Base-by-base conservation (phyloP, 495 filamentous ascomycete genomes). In the Penicillium odoratum region DNA sequence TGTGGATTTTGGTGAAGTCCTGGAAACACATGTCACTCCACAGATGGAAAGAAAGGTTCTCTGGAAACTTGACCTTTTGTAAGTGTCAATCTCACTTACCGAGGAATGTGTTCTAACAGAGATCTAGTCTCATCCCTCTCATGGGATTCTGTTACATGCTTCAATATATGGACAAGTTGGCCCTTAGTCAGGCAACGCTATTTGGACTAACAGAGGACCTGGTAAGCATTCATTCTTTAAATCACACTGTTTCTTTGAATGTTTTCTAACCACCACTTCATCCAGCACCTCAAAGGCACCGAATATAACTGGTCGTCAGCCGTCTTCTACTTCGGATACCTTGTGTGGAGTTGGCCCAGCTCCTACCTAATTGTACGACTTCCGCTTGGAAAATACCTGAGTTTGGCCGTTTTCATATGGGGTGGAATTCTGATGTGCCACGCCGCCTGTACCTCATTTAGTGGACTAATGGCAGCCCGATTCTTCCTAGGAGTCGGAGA, bases 141-240 rank as follows among this genome's bases (percentile, higher is more conserved):
- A 76, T 78, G 74, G 72, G 71, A n/a, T 57, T 74, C 18, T 74
- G 72, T 49, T 78, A 78, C 29, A 74, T 74, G 68, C 64, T 85
- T 34, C 80, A 83, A 53, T 84, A 79, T 59, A 79, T 86, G 63
- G 83, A 86, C 65, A 85, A 85, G 53, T 72, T 81, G 9, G 81
- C 82, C 4, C 67, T 85, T 1, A 82, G 79, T 43, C 83, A 84
- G 62, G 75, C 81, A 13, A 76, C 72, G 9, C 61, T 81, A 25
- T 82, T 84, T 69, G 77, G 79, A 21, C 56, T 80, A 38, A 60
- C 69, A 47, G 60, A 72, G 44, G 72, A 81, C 48, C 63, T 80
- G 61, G 64, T 73, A 67, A 46, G 49, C 38, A 4, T 3, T 26
- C 31, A 26, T 28, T 18, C 1, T 21, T 15, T 15, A 18, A 0